A percentile compares a stretch with the other conserved stretches of the same genome.
phyloP scores from a whole-genome alignment of 768 basidiomycete genomes.

The Pisolithus albus region DNA sequence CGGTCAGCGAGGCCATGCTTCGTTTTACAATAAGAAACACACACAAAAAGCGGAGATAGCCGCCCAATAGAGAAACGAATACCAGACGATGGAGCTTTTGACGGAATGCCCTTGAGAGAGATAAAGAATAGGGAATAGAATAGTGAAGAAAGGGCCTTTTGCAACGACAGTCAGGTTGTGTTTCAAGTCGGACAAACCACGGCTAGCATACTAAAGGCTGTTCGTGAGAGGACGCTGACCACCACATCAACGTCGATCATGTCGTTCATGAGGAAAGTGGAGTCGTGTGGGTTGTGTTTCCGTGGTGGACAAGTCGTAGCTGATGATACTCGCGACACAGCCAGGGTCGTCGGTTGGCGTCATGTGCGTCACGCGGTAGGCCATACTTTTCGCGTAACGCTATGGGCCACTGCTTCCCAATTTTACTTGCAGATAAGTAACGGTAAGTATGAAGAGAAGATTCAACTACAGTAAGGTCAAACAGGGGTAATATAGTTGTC shows the following conservation, averaged over 20 bases:
- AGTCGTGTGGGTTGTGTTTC: not conserved
- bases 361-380: too few species aligned
- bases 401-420: too few species aligned
- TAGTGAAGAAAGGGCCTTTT: constrained; percentile 82
- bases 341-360: too few species aligned
- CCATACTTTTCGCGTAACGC: too few species aligned
- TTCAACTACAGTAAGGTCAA: too few species aligned
- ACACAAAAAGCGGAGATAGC: constrained; percentile 60
- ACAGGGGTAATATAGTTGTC: too few species aligned
- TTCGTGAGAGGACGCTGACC: constrained; percentile 71
- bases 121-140: constrained; percentile 73
- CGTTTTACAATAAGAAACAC: constrained; percentile 21
- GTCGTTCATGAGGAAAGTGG: not conserved
- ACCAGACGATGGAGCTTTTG: constrained; percentile 45
- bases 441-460: too few species aligned
- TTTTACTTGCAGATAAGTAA: too few species aligned
- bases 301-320: too few species aligned
- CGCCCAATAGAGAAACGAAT: constrained; percentile 50
- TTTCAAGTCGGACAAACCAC: not conserved
- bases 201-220: constrained; percentile 63
- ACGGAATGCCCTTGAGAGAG: constrained; percentile 58
- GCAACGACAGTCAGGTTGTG: not conserved
- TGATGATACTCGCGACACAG: too few species aligned
- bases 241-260: constrained; percentile 67
- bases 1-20: not conserved